Evolutionary conservation across 2,329 filamentous ascomycete species (phyloP).

Genomic region (Leptographium wingfieldii): DNA sequence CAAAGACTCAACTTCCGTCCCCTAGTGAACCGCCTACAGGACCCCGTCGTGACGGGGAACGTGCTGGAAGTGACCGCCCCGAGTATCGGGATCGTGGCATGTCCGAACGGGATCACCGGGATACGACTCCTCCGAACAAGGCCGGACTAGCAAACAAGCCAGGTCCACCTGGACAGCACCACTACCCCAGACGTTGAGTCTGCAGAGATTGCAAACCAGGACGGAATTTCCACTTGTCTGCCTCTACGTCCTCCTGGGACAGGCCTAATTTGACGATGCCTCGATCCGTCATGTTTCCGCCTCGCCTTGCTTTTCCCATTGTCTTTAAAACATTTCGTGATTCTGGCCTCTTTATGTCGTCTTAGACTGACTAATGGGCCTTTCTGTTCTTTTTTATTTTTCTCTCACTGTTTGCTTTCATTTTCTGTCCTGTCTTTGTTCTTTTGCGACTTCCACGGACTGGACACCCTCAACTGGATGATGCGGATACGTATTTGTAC

Average conservation of each 20-base stretch:
- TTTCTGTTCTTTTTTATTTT: neutral
- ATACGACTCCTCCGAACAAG: neutral
- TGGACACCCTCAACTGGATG: neutral
- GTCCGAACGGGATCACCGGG: conserved; percentile 5
- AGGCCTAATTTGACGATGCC: too few relatives aligned
- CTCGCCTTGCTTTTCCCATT: too few relatives aligned
- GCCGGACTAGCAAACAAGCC: neutral
- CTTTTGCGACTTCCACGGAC: neutral
- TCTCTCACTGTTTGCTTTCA: neutral
- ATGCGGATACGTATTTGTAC: neutral
- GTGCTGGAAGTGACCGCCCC: conserved; percentile 6
- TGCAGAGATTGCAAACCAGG: too few relatives aligned
- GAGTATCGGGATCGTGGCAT: conserved; percentile 7
- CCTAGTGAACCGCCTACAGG: conserved; percentile 9
- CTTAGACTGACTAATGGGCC: neutral
- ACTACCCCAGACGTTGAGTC: neutral
- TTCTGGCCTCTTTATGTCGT: too few relatives aligned
- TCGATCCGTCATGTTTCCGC: neutral
- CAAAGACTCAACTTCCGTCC: conserved; percentile 10
- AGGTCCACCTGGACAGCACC: neutral
- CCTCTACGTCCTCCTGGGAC: neutral
- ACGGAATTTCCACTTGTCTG: neutral
- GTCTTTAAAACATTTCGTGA: too few relatives aligned
- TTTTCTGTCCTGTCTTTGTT: neutral
- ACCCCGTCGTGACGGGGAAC: conserved; percentile 6